These are phyloP conservation scores for Aspergillus quadrilineatus DNA, from an alignment of 2,329 filamentous ascomycete genomes.

Conservation along the genomic window DNA sequence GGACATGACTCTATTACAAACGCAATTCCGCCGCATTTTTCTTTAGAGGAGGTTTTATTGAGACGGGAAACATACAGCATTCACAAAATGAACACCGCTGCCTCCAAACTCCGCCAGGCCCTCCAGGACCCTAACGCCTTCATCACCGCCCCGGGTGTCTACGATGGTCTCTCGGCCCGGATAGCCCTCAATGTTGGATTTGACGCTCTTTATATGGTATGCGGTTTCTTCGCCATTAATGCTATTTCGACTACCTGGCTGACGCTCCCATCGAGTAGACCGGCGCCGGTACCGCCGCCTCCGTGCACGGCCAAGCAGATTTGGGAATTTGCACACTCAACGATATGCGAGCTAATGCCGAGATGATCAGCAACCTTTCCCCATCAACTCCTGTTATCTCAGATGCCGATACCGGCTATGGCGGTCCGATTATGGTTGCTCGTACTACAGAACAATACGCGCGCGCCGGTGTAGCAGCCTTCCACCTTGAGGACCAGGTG, in stretches of 20 bases:
- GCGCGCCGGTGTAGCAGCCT: slow-evolving; percentile 54
- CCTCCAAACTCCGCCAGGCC: slow-evolving; percentile 34
- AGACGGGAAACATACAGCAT: neutral
- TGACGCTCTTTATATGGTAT: slow-evolving; percentile 53
- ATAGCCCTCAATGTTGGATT: slow-evolving; percentile 51
- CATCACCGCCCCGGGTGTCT: slow-evolving; percentile 51
- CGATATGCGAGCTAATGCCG: slow-evolving; percentile 55
- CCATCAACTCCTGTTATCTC: slow-evolving; percentile 53
- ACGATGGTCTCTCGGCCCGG: slow-evolving; percentile 52
- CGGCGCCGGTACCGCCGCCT: slow-evolving; percentile 52
- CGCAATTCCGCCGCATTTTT: neutral
- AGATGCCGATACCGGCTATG: slow-evolving; percentile 57
- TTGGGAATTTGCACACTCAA: slow-evolving; percentile 52
- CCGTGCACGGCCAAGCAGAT: slow-evolving; percentile 51
- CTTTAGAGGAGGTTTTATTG: neutral
- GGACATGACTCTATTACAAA: neutral
- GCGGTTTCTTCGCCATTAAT: neutral
- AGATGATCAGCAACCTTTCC: slow-evolving; percentile 54
- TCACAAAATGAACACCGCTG: slow-evolving; percentile 20
- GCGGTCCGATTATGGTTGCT: slow-evolving; percentile 50
- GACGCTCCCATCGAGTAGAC: slow-evolving; percentile 37
- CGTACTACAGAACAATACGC: slow-evolving; percentile 53
- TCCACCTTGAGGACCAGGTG: slow-evolving; percentile 61
- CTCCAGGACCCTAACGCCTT: slow-evolving; percentile 38
- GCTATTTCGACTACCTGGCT: neutral